phyloP scores from a whole-genome alignment of 208 protist species.

The Leishmania guyanensis region DNA sequence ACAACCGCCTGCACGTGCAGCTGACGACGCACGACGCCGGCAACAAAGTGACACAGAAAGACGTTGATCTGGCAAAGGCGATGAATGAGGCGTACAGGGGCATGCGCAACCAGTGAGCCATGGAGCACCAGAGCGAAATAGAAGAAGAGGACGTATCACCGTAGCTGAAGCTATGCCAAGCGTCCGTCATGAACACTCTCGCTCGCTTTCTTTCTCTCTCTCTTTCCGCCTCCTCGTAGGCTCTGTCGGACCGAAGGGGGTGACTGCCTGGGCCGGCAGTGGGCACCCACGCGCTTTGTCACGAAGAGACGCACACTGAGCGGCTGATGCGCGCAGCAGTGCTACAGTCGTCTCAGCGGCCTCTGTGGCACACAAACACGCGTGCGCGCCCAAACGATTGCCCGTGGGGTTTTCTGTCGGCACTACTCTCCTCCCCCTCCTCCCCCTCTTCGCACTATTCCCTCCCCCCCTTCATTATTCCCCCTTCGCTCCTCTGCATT shows the following conservation, averaged over 20 bases:
- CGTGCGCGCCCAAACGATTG: neutral
- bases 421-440: no score
- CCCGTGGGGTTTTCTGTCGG: neutral
- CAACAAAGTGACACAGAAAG: conserved; percentile 82
- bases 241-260: neutral
- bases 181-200: neutral
- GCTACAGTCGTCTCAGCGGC: neutral
- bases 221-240: neutral
- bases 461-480: neutral
- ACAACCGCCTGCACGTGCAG: conserved; percentile 93
- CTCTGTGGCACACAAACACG: neutral
- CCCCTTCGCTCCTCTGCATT: neutral
- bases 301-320: neutral
- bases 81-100: conserved; percentile 59
- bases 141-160: neutral
- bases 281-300: neutral
- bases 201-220: neutral
- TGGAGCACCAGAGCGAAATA: neutral
- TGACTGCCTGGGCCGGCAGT: neutral
- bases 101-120: neutral
- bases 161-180: neutral
- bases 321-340: neutral
- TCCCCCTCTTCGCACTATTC: neutral
- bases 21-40: conserved; percentile 95
- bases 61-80: conserved; percentile 65